Percentiles rank a stretch among this genome's conserved stretches.
These are phyloP conservation scores for Scheffersomyces cryptocercus DNA, from an alignment of 1,139 yeast genomes.

Conservation along the genomic window DNA sequence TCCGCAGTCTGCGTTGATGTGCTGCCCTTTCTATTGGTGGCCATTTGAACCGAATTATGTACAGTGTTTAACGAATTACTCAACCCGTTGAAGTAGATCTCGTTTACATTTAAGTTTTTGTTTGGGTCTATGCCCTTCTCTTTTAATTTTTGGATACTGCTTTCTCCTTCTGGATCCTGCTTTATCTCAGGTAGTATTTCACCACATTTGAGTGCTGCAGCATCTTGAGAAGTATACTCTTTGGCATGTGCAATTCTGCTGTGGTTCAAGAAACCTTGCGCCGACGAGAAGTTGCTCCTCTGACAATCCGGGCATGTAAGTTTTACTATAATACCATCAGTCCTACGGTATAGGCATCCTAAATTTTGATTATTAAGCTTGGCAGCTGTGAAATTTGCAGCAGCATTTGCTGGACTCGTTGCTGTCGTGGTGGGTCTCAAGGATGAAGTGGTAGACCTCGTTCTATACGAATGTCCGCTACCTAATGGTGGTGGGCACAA, in stretches of 20 bases:
- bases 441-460: conserved; percentile 53
- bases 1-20: not conserved
- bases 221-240: conserved; percentile 72
- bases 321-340: conserved; percentile 71
- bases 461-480: conserved; percentile 37
- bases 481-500: conserved; percentile 3
- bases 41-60: conserved; percentile 10
- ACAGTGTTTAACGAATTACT: conserved; percentile 21
- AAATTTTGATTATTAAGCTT: conserved; percentile 23
- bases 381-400: conserved; percentile 1
- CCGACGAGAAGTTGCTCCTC: conserved; percentile 70
- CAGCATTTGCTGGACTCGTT: conserved; percentile 2
- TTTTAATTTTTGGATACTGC: conserved; percentile 43
- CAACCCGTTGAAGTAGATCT: conserved; percentile 39
- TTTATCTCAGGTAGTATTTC: conserved; percentile 54
- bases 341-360: conserved; percentile 66
- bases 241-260: conserved; percentile 73
- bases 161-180: conserved; percentile 60
- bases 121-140: conserved; percentile 43
- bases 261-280: conserved; percentile 80
- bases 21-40: conserved; percentile 1
- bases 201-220: conserved; percentile 75
- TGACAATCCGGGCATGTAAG: conserved; percentile 69
- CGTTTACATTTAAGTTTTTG: conserved; percentile 40
- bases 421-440: conserved; percentile 34